phyloP scores from a whole-genome alignment of 1,284 basidiomycete species.

The Ganoderma meredithae region DNA sequence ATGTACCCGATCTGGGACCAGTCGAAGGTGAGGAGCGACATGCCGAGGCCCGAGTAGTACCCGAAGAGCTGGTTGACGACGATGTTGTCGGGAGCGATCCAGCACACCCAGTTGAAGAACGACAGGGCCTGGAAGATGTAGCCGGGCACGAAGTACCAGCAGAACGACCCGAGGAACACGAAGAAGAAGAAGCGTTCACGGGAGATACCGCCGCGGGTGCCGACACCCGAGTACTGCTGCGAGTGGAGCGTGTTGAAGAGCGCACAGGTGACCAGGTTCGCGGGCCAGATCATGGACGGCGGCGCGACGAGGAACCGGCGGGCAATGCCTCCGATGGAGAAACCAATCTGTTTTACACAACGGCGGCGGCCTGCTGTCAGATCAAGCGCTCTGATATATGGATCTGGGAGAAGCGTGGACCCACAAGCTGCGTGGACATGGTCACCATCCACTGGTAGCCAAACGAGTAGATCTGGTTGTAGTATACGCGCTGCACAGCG shows the following conservation, averaged over 20 bases:
- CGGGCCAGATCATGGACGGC: conserved; percentile 81
- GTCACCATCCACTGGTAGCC: conserved; percentile 80
- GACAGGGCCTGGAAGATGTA: conserved; percentile 52
- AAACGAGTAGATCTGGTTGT: conserved; percentile 71
- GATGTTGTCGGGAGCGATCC: conserved; percentile 65
- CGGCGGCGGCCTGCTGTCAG: conserved; percentile 50
- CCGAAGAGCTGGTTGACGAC: conserved; percentile 89
- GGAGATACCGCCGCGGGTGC: conserved; percentile 67
- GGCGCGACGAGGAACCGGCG: conserved; percentile 67
- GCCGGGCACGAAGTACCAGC: conserved; percentile 53
- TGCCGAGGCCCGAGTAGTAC: conserved; percentile 76
- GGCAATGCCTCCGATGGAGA: conserved; percentile 75
- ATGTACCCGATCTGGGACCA: conserved; percentile 45
- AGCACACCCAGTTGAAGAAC: conserved; percentile 66
- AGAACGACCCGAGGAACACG: conserved; percentile 37
- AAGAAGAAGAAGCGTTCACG: conserved; percentile 43
- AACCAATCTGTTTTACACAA: conserved; percentile 88
- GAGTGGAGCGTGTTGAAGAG: conserved; percentile 83
- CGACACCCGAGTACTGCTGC: conserved; percentile 68
- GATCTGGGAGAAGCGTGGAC: conserved; percentile 9
- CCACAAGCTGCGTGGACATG: conserved; percentile 78
- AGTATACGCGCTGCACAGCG: conserved; percentile 79
- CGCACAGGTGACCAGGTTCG: conserved; percentile 74
- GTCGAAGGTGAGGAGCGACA: conserved; percentile 60
- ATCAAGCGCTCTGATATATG: conserved; percentile 25